Base-by-base conservation (phyloP, 108 stramenopile species). In the Nannochloropsis gaditana region DNA sequence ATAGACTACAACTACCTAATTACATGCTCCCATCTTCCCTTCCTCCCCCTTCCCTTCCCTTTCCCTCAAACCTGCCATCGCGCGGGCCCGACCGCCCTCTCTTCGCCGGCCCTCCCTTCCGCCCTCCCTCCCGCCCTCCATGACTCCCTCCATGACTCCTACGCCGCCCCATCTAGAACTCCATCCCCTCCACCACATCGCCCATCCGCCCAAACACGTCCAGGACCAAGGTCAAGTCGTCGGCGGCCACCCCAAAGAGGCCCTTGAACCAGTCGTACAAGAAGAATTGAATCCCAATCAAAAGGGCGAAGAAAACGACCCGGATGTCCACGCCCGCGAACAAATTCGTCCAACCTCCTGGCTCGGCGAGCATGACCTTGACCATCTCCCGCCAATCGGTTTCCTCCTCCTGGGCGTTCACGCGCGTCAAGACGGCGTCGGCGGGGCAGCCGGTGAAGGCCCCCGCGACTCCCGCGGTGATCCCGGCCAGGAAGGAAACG, bases 211-310 rank as follows among this genome's bases (percentile, higher is more conserved):
- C 88, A 43, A 88, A 88, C 2, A 88, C 88, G 15, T 88, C 88
- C 8, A 88, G 80, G 44, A 84, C 84, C 44, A 87, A 87, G 80
- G 45, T 19, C 83, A 88, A 86, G 21, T 88, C 86, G 10, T 88
- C 88, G 15, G 88, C 86, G 10, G 88, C 41, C 79, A 88, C 88
- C 84, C 84, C 17, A 9, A 88, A 73, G 21, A 87, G 43, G 21
- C 41, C 86, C 84, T 87, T 87, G 86, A 85, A 88, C 84, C 83
- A 88, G 87, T 88, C 88, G 84, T 84, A 88, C 21, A 87, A 45
- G 88, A 88, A 82, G 44, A 88, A 85, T 79, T 88, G 88, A 9
- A 88, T 41, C 5, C 86, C 86, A 41, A 88, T 88, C 5, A 86
- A 80, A 31, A 84, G 44, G 15, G 86, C 88, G 81, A 88, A 88